Conservation (phyloP, 306 rosid genomes). For the Fagus crenata region DNA sequence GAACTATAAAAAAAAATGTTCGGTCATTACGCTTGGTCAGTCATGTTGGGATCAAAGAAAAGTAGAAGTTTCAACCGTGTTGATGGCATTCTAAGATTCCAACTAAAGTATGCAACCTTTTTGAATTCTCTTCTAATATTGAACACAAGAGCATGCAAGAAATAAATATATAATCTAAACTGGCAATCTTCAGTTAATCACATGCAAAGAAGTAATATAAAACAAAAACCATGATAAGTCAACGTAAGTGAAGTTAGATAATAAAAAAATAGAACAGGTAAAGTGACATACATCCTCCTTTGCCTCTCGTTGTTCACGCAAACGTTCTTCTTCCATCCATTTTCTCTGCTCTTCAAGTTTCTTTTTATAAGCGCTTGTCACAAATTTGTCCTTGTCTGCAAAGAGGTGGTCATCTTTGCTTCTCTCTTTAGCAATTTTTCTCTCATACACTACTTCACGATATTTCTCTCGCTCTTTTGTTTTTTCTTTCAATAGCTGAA, state of each 20-base stretch:
- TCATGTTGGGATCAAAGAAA: too few relatives aligned
- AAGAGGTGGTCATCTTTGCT: conserved; percentile 82
- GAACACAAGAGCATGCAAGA: neutral
- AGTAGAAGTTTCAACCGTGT: too few relatives aligned
- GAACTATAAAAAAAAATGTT: too few relatives aligned
- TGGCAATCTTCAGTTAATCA: neutral
- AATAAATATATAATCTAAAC: neutral
- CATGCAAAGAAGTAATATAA: conserved; percentile 25
- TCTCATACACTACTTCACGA: conserved; percentile 77
- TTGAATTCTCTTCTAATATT: neutral
- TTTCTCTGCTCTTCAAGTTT: conserved; percentile 78
- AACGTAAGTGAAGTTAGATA: conserved; percentile 1
- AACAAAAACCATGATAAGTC: conserved; percentile 12
- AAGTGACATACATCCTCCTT: conserved; percentile 72
- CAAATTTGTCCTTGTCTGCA: conserved; percentile 78
- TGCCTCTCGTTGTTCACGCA: conserved; percentile 70
- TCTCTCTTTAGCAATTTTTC: conserved; percentile 84
- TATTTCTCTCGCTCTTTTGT: conserved; percentile 68
- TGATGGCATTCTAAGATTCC: too few relatives aligned
- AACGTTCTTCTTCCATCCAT: conserved; percentile 80
- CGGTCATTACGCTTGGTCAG: too few relatives aligned
- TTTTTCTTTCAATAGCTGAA: conserved; percentile 57
- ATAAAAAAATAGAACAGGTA: neutral
- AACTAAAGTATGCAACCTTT: too few relatives aligned
- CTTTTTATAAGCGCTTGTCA: conserved; percentile 80